Base-by-base conservation (phyloP, 148 eudicot genomes). In the Arbutus unedo region DNA sequence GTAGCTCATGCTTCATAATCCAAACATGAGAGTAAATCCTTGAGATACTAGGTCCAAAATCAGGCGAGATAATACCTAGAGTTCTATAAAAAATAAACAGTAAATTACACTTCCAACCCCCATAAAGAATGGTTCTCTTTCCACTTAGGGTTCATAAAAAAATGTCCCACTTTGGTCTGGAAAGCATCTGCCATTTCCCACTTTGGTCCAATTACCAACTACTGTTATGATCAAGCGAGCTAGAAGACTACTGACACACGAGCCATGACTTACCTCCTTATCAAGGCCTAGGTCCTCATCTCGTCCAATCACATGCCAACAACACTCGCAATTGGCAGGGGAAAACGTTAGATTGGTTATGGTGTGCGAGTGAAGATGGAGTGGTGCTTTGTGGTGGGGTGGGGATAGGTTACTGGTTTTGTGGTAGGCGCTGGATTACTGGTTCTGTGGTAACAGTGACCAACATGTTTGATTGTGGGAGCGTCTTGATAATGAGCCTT, bases 1-100 rank as follows among this genome's bases (percentile, higher is more conserved):
- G 15, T 48, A 48, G 71, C 71, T 79, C 53, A 55, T 62, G 76
- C 76, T 72, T 9, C 73, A 64, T 45, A 67, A 49, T 11, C 41
- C 38, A 57, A 60, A 62, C 73, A 62, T 23, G 41, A 79, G 31
- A n/a, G 25, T 21, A n/a, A 13, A 21, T 44, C 5, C 54, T 16
- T 21, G 44, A 31, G 67, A 49, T 66, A 50, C 60, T 4, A 79
- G 56, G 67, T 50, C 13, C 45, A 80, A 6, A 64, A 31, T 48
- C 23, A 68, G 77, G 19, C 38, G 49, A 43, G 66, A 56, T 43
- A 23, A 13, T 76, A 19, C 19, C 74, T 14, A 70, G 48, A 70
- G 71, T 6, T 64, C 38, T 25, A 66, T 66, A 43, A 66, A 23
- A 25, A 0, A 66, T 66, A 14, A 13, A 1, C 47, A 19, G 48